Conservation (phyloP, 2,329 filamentous ascomycete species). For the Coniochaeta sp. region DNA sequence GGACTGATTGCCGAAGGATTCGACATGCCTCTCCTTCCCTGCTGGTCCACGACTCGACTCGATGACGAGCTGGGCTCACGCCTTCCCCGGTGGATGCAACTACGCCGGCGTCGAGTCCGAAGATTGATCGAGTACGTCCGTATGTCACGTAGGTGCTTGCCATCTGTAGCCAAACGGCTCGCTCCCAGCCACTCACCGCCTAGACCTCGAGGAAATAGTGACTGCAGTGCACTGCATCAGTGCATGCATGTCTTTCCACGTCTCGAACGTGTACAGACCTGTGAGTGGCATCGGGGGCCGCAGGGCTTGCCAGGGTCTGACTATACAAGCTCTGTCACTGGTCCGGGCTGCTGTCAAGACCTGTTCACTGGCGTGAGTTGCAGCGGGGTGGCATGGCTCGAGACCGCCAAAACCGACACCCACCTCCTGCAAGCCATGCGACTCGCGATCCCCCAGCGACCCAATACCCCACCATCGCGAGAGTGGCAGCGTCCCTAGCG, state of each 20-base stretch:
- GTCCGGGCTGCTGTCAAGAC: not conserved
- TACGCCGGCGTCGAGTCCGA: not conserved
- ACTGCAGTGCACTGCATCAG: not conserved
- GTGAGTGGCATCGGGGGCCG: not conserved
- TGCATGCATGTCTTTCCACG: not conserved
- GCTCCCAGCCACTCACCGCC: constrained; percentile 1
- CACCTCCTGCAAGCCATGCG: not conserved
- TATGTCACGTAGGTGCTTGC: not conserved
- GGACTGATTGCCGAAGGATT: not conserved
- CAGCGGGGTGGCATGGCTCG: not conserved
- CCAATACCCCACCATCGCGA: not conserved
- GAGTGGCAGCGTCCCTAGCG: not conserved
- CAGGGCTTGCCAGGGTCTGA: not conserved
- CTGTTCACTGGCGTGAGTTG: not conserved
- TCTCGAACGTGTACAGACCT: not conserved
- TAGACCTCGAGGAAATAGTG: not conserved
- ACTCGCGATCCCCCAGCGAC: not conserved
- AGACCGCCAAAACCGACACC: not conserved
- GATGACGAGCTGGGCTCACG: not conserved
- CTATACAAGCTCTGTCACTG: not conserved
- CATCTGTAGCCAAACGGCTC: not conserved
- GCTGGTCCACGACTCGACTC: not conserved
- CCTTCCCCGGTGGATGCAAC: not conserved
- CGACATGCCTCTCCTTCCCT: not conserved
- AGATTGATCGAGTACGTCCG: not conserved